Evolutionary conservation across 805 yeast genomes (phyloP), one percentile per base, ranked within the genome.

Genomic region (Candida succiphila): DNA sequence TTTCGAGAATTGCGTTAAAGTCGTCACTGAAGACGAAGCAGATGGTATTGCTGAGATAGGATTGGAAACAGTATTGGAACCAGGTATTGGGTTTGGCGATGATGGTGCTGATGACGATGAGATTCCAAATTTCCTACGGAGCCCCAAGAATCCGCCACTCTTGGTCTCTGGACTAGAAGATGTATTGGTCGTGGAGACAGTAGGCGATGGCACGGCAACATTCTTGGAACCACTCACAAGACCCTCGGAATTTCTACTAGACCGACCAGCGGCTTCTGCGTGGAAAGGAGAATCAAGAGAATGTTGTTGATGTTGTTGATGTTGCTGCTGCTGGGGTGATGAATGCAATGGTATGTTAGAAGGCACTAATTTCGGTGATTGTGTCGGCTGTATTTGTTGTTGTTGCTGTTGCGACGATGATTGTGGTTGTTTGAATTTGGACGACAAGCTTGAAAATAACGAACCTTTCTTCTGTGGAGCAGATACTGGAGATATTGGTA

Each of bases 361-460:
- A 8, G 10, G 23, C 23, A 21, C 10, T 21, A 10, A 10, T 21
- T 8, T 21, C 10, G 7, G 23, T 21, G 23, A 7, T 21, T 21
- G 23, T 8, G n/a, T 8, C 10, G 10, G 23, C 28, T 25, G 16
- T 20, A 15, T 37, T 22, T 17, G 37, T 17, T 13, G 35, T 24
- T 17, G 36, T 24, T 23, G 41, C 25, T 14, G 14, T 27, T 23
- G 32, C 31, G 40, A 30, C 30, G 49, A 29, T 33, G 37, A 24
- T 16, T 34, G 37, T 9, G 38, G 35, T 34, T 35, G 34, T 33
- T 51, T 54, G 29, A 58, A 43, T 27, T 56, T 58, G 7, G 63
- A 56, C 4, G 63, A 58, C 8, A 58, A 20, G 1, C 62, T 48
- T 2, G 61, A 53, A 30, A 58, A 48, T 6, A 58, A 19, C 3